Base-by-base conservation (phyloP, 2,329 filamentous ascomycete species). In the Eutypa lata region DNA sequence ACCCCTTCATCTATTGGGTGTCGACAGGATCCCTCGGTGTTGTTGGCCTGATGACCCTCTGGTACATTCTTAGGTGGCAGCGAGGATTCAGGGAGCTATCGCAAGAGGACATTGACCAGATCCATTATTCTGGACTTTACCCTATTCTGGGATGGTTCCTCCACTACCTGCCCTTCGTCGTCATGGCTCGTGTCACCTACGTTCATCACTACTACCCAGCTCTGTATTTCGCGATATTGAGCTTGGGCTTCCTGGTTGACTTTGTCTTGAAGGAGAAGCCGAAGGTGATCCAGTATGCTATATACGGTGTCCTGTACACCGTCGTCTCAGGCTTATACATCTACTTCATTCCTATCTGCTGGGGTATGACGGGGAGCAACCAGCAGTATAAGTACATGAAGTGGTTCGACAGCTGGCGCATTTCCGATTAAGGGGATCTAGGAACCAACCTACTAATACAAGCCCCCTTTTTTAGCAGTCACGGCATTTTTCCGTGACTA, bases 131-230 rank as follows among this genome's bases (percentile, higher is more conserved):
- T 11, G 94, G 90, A 47, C 68, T 99, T 53, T 99, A 99, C 72
- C 93, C 94, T 8, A 79, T 93, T 52, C 81, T 94, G 51, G 94
- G 94, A 57, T 99, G 94, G 94, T 87, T 96, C 73, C 81, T 99
- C 47, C 94, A 99, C 75, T 99, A 97, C 71, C 76, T 96, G 57
- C 94, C 94, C 1, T 99, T 97, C 73, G 84, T 96, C 65, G 85
- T 94, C 67, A 99, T 99, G 95, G 94, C 91, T 11, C 90, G 94
- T 80, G 94, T 99, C 56, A 99, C 94, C 16, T 99, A 99, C 67
- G 94, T 99, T 51, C 94, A 99, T 73, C 94, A 99, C 77, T 99
- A 99, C 79, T 99, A 97, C 73, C 94, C 94, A 11, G 94, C 94
- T 10, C 83, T 99, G 11, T 99, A 97, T 78, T 99, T 97, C 71